A percentile compares a stretch with the other conserved stretches of the same genome.
Conservation (phyloP, 805 yeast species). For the baker's yeast (Saccharomyces cerevisiae) region DNA sequence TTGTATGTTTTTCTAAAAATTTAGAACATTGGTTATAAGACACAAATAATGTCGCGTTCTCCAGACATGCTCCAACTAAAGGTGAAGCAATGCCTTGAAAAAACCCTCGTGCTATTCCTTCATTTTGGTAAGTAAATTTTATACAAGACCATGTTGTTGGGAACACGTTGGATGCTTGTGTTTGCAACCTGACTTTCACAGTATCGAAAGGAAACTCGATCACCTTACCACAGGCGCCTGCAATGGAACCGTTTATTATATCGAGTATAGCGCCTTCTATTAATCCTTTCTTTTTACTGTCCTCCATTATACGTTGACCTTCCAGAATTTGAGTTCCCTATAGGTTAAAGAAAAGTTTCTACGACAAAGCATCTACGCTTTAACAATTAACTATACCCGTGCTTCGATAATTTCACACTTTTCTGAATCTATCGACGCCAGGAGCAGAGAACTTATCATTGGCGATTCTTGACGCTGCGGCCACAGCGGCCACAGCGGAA, state of each 20-base stretch:
- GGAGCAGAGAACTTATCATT: not conserved
- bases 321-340: not conserved
- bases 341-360: not conserved
- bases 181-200: conserved; percentile 75
- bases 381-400: not conserved
- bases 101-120: conserved; percentile 66
- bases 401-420: not conserved
- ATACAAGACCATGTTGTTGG: conserved; percentile 62
- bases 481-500: not conserved
- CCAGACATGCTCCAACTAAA: conserved; percentile 81
- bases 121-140: conserved; percentile 48
- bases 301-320: not conserved
- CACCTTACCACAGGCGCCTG: conserved; percentile 79
- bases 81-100: conserved; percentile 78
- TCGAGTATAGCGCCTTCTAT: conserved; percentile 25
- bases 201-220: conserved; percentile 93
- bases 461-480: not conserved
- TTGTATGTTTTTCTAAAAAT: conserved; percentile 24
- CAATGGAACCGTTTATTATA: conserved; percentile 34
- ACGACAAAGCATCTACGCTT: not conserved
- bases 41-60: conserved; percentile 72
- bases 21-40: conserved; percentile 46
- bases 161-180: conserved; percentile 55
- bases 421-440: not conserved
- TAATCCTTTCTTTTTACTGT: conserved; percentile 4